Evolutionary conservation across 371 early-diverging fungal genomes (phyloP).

Genomic region (Mortierella sp.): DNA sequence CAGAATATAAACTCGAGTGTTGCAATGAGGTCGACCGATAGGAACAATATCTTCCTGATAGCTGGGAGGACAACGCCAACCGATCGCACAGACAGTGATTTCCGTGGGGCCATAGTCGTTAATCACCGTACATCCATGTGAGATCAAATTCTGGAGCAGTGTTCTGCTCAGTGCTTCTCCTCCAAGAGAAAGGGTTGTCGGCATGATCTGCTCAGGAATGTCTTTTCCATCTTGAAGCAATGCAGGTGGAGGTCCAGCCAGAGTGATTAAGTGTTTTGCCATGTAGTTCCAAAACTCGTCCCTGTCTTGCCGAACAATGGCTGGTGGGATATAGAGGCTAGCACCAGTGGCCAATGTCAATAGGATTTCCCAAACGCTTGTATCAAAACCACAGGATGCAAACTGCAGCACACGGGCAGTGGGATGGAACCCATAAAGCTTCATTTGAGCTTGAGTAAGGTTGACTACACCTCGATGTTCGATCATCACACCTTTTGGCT

Average conservation of each 20-base stretch:
- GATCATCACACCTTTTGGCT: conserved; percentile 60
- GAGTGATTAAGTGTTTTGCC: neutral
- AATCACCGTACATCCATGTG: conserved; percentile 1
- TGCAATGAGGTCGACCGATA: conserved; percentile 16
- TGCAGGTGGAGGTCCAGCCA: neutral
- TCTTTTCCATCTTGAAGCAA: neutral
- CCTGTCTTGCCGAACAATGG: neutral
- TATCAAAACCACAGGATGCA: neutral
- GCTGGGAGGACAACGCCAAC: neutral
- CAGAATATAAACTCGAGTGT: conserved; percentile 17
- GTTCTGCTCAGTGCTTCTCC: neutral
- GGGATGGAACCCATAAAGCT: neutral
- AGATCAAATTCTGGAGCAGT: neutral
- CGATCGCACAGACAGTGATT: conserved; percentile 7
- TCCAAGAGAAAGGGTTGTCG: neutral
- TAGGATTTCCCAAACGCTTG: conserved; percentile 1
- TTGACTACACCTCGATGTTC: conserved; percentile 4
- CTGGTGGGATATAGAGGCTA: neutral
- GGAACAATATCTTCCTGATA: neutral
- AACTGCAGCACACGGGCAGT: neutral
- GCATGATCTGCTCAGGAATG: neutral
- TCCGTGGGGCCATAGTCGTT: conserved; percentile 53
- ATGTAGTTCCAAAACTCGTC: neutral
- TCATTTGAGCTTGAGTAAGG: neutral
- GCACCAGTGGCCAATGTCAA: neutral